These are phyloP conservation scores for Pholiota adiposa DNA, from an alignment of 1,284 basidiomycete species.

Conservation along the genomic window DNA sequence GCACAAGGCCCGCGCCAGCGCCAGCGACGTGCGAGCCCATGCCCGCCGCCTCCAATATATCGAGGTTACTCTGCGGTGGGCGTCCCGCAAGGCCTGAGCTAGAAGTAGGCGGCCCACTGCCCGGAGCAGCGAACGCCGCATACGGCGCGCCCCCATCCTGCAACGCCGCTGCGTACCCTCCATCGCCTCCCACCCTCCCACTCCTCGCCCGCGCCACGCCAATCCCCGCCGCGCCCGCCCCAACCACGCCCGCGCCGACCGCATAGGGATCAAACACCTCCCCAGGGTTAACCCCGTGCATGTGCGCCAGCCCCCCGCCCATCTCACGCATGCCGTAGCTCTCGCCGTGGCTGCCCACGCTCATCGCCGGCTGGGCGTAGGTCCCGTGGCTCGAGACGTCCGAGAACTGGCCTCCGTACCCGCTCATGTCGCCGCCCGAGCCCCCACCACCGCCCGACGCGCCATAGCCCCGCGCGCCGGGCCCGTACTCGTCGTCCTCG, in stretches of 20 bases:
- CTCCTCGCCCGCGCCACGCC: slow-evolving; percentile 28
- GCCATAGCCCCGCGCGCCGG: slow-evolving; percentile 22
- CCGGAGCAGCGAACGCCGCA: slow-evolving; percentile 48
- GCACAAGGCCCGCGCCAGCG: slow-evolving; percentile 20
- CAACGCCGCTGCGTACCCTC: slow-evolving; percentile 38
- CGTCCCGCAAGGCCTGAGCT: no score
- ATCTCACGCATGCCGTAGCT: slow-evolving; percentile 60
- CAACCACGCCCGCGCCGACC: slow-evolving; percentile 28
- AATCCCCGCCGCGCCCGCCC: slow-evolving; percentile 31
- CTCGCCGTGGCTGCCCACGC: slow-evolving; percentile 30
- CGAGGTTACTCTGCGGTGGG: slow-evolving; percentile 15
- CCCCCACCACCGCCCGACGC: slow-evolving; percentile 24
- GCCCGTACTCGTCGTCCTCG: slow-evolving; percentile 43
- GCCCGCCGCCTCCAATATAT: slow-evolving; percentile 29
- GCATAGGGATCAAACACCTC: slow-evolving; percentile 33
- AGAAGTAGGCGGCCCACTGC: no score
- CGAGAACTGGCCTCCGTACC: slow-evolving; percentile 44
- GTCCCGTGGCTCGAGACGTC: slow-evolving; percentile 66
- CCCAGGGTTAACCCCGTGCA: slow-evolving; percentile 27
- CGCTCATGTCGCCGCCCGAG: slow-evolving; percentile 14
- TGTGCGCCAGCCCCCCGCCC: slow-evolving; percentile 29
- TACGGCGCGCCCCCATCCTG: slow-evolving; percentile 49
- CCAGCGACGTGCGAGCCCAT: slow-evolving; percentile 27
- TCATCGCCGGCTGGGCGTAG: slow-evolving; percentile 55
- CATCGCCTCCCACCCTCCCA: slow-evolving; percentile 29